phyloP scores from a whole-genome alignment of 129 eudicot species.

The Apium graveolens region DNA sequence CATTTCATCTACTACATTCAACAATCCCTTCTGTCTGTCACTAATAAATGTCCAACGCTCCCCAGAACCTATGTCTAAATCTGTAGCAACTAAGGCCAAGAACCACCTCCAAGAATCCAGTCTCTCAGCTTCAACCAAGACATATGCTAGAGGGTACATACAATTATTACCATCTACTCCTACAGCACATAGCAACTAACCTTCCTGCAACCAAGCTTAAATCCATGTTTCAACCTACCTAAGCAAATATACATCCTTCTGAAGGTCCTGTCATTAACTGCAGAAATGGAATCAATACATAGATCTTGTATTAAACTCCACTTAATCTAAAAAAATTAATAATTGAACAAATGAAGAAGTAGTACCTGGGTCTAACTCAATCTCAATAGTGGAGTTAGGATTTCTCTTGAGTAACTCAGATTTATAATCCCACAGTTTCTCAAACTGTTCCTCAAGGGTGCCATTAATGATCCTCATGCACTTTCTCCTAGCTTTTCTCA shows the following conservation, averaged over 20 bases:
- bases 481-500: not conserved
- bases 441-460: not conserved
- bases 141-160: not conserved
- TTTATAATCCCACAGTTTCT: not conserved
- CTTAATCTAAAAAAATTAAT: too few relatives aligned
- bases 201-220: too few relatives aligned
- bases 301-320: too few relatives aligned
- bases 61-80: not conserved
- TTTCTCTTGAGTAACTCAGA: not conserved
- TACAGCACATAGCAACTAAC: not conserved
- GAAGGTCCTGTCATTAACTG: too few relatives aligned
- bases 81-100: not conserved
- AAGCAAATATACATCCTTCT: too few relatives aligned
- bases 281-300: too few relatives aligned
- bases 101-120: not conserved
- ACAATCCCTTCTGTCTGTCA: not conserved
- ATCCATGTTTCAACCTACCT: too few relatives aligned
- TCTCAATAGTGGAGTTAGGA: not conserved
- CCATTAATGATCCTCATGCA: not conserved
- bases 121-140: not conserved
- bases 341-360: too few relatives aligned
- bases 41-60: not conserved
- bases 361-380: not conserved
- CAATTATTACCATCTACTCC: constrained; percentile 6
- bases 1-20: not conserved